Conservation (phyloP, 345 rosid genomes). For the Gossypium bickii region DNA sequence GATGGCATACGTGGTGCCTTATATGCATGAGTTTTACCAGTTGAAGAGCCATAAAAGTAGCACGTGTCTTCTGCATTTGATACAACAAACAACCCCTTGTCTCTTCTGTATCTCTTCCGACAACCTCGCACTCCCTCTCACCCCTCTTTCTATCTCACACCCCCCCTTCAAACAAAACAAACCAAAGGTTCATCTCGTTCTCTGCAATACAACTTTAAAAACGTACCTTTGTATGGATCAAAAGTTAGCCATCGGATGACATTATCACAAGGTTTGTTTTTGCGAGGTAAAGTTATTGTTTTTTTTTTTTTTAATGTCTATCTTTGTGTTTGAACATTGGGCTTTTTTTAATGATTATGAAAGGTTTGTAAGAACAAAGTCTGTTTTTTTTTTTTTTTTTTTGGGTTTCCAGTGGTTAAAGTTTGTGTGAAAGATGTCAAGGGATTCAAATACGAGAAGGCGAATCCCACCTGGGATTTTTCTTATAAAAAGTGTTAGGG, state of each 20-base stretch:
- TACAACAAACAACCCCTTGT: neutral
- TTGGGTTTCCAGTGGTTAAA: slow-evolving; percentile 3
- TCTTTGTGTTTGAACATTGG: neutral
- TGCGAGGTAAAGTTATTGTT: neutral
- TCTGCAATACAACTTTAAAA: neutral
- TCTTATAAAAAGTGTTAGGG: slow-evolving; percentile 43
- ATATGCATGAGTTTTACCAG: neutral
- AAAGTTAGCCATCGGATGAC: neutral
- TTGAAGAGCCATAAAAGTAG: neutral
- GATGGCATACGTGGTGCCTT: neutral
- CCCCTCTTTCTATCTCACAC: slow-evolving; percentile 14
- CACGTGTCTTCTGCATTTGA: slow-evolving; percentile 19
- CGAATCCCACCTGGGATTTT: slow-evolving; percentile 67
- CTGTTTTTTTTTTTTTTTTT: neutral
- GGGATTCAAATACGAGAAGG: slow-evolving; percentile 31
- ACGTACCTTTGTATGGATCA: neutral
- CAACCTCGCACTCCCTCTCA: slow-evolving; percentile 49
- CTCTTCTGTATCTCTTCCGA: slow-evolving; percentile 39
- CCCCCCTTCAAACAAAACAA: neutral
- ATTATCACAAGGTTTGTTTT: neutral
- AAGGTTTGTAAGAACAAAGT: neutral
- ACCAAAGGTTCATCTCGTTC: neutral
- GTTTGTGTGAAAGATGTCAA: slow-evolving; percentile 28
- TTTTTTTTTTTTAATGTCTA: neutral
- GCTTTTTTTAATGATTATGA: slow-evolving; percentile 6